A percentile compares a stretch with the other conserved stretches of the same genome.
These are phyloP conservation scores for Schwanniomyces sp. DNA, from an alignment of 805 yeast genomes.

Conservation along the genomic window DNA sequence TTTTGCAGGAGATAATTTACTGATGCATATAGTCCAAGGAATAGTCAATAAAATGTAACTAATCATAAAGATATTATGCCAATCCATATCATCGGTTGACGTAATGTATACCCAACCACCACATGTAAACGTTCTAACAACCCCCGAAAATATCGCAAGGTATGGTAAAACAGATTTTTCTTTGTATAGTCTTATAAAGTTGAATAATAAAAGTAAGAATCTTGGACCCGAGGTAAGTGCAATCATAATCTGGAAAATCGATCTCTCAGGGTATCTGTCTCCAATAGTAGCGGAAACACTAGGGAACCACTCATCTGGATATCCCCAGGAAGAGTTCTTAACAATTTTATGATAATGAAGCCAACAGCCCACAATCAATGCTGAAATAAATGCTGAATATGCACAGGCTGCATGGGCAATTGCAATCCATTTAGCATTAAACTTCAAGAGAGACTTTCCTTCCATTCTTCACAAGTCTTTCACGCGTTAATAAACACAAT, in stretches of 20 bases:
- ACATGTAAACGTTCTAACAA: constrained; percentile 87
- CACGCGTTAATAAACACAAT: neutral
- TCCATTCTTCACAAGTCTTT: neutral
- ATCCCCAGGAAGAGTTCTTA: constrained; percentile 79
- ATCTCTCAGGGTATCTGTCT: constrained; percentile 93
- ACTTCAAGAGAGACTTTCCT: constrained; percentile 9
- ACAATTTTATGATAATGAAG: constrained; percentile 90
- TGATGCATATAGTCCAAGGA: constrained; percentile 81
- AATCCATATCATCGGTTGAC: constrained; percentile 94
- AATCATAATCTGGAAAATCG: constrained; percentile 85
- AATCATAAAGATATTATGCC: constrained; percentile 95
- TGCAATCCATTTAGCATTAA: constrained; percentile 70
- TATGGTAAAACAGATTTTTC: constrained; percentile 34
- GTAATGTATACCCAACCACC: constrained; percentile 99
- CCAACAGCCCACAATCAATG: constrained; percentile 69
- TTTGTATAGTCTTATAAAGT: constrained; percentile 48
- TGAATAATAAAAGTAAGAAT: constrained; percentile 59
- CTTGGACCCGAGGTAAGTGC: constrained; percentile 95
- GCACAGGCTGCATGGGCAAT: constrained; percentile 74
- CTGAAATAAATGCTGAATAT: constrained; percentile 69
- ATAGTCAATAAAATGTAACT: constrained; percentile 81
- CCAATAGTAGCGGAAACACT: constrained; percentile 97
- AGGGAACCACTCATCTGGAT: constrained; percentile 99
- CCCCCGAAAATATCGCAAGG: constrained; percentile 58
- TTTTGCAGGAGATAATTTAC: constrained; percentile 45